phyloP scores from a whole-genome alignment of 2,329 filamentous ascomycete genomes.

The Aotearoamyces nothofagi region DNA sequence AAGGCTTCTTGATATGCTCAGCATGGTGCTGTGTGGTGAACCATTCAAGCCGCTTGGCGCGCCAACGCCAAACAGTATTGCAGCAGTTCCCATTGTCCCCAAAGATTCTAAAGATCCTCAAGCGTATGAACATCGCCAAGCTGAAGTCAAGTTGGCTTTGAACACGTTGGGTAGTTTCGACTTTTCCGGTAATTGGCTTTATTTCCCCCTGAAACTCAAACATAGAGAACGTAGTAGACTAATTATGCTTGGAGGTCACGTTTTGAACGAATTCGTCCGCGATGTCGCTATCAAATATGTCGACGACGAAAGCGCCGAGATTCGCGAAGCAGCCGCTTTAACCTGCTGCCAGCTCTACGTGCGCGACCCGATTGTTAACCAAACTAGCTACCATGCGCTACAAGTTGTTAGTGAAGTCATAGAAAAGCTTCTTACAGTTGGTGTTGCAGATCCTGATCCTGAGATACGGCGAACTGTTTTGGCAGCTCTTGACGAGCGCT shows the following conservation, averaged over 20 bases:
- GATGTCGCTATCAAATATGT: conserved; percentile 98
- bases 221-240: conserved; percentile 1
- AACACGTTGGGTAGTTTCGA: conserved; percentile 97
- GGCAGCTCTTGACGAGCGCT: conserved; percentile 77
- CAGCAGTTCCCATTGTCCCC: conserved; percentile 66
- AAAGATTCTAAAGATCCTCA: conserved; percentile 77
- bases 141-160: conserved; percentile 82
- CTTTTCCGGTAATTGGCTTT: conserved; percentile 36
- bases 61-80: conserved; percentile 67
- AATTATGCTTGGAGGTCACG: conserved; percentile 39
- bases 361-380: conserved; percentile 91
- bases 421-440: conserved; percentile 87
- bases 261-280: conserved; percentile 94
- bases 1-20: conserved; percentile 84
- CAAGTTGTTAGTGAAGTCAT: conserved; percentile 97
- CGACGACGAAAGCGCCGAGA: conserved; percentile 86
- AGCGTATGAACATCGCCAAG: conserved; percentile 65
- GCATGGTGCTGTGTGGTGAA: conserved; percentile 80
- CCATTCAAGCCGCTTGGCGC: conserved; percentile 87
- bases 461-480: conserved; percentile 83
- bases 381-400: conserved; percentile 92
- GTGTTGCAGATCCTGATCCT: conserved; percentile 80
- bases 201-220: conserved; percentile 5
- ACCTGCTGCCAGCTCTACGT: conserved; percentile 98
- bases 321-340: conserved; percentile 82